Base-by-base conservation (phyloP, 2,329 filamentous ascomycete genomes). In the Cadophora gregata region DNA sequence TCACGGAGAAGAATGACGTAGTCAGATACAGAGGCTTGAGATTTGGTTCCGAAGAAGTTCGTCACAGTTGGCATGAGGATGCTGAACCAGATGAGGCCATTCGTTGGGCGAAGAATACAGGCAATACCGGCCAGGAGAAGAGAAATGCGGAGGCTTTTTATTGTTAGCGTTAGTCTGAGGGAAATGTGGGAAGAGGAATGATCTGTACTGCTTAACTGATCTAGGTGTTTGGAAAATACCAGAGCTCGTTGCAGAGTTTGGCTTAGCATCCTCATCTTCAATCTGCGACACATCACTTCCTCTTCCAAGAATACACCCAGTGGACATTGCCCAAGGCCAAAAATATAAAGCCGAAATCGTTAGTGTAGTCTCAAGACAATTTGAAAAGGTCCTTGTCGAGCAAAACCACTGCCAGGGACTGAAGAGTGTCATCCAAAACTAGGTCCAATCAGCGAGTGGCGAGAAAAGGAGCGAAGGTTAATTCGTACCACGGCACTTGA, bases 391-490 rank as follows among this genome's bases (percentile, higher is more conserved):
- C 56, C 96, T 87, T 0, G 93, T 95, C 1, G 93, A 96, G 80
- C 91, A 96, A 79, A 96, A 98, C 92, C 93, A 98, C 78, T 97
- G 93, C 93, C 96, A 99, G 7, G 96, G 93, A 78, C 89, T 97
- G 74, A 89, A 81, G 51, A 91, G 78, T 3, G 88, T 89, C 79
- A 96, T 84, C 66, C 86, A 84, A 55, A 97, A 82, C 89, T 93
- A 77, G 29, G 4, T 14, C 29, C 24, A 25, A 33, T 72, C 42
- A 71, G 63, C 27, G 29, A 25, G 21, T 4, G 6, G 12, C 16
- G 47, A n/a, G 27, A 42, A 12, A 14, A 16, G 38, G 24, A n/a
- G 48, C 29, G 29, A 60, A 62, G 53, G 51, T 9, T 16, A 6
- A 21, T 29, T 71, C 71, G 58, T 85, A 96, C 93, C 72, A 91